phyloP scores from a whole-genome alignment of 768 basidiomycete genomes.

The Boletus rex-veris region DNA sequence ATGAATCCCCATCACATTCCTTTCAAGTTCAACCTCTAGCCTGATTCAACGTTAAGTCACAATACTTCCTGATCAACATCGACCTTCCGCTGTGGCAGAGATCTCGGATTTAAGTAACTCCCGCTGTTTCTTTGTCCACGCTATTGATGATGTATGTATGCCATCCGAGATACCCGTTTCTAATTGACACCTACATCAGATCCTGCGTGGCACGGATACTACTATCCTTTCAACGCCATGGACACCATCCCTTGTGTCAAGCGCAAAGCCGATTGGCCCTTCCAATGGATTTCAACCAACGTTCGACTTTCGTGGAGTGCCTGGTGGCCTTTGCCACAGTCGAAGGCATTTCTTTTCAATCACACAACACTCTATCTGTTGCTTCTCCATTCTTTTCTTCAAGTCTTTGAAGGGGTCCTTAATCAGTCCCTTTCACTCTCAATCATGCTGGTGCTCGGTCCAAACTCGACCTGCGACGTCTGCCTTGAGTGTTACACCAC shows the following conservation, averaged over 20 bases:
- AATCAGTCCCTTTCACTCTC: slow-evolving; percentile 29
- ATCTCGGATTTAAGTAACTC: too few species aligned
- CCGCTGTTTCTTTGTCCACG: too few species aligned
- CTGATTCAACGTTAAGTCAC: too few species aligned
- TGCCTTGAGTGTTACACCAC: slow-evolving; percentile 63
- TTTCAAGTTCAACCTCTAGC: too few species aligned
- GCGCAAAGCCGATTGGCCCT: slow-evolving; percentile 93
- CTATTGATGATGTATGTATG: too few species aligned
- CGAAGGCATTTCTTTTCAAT: too few species aligned
- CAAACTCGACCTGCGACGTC: slow-evolving; percentile 70
- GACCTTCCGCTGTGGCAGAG: too few species aligned
- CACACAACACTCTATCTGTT: slow-evolving; percentile 6
- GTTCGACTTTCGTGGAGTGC: slow-evolving; percentile 60
- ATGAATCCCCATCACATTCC: too few species aligned
- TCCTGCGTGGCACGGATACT: slow-evolving; percentile 61
- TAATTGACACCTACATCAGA: slow-evolving; percentile 75
- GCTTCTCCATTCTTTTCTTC: slow-evolving; percentile 1
- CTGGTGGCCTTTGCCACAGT: too few species aligned
- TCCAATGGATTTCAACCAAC: slow-evolving; percentile 86
- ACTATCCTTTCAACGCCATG: slow-evolving; percentile 78
- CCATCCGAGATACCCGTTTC: too few species aligned
- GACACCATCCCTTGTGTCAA: slow-evolving; percentile 92
- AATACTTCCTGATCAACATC: too few species aligned
- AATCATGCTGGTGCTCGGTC: slow-evolving; percentile 63
- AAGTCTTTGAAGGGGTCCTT: slow-evolving; percentile 29